A percentile compares a stretch with the other conserved stretches of the same genome.
These are phyloP conservation scores for Kwoniella bestiolae DNA, from an alignment of 768 basidiomycete species.

Conservation along the genomic window DNA sequence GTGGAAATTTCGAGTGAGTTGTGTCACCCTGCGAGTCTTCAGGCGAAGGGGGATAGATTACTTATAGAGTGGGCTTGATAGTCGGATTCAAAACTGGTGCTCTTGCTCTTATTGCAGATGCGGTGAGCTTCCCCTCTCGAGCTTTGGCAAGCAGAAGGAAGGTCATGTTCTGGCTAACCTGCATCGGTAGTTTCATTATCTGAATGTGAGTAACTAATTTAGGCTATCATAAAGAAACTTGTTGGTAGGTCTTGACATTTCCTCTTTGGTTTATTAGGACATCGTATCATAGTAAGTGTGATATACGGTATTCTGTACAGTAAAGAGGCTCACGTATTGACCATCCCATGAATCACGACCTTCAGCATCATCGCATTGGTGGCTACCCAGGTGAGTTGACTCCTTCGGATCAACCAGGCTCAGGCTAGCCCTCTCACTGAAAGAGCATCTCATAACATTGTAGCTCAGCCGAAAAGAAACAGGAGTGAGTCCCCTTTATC, in stretches of 20 bases:
- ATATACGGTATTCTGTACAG: too few species aligned
- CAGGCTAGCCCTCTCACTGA: background rate
- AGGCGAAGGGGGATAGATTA: too few species aligned
- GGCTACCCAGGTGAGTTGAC: background rate
- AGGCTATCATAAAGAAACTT: background rate
- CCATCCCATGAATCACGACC: too few species aligned
- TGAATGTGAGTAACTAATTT: slow-evolving; percentile 64
- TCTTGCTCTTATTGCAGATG: slow-evolving; percentile 66
- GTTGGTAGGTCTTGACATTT: too few species aligned
- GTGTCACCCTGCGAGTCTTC: background rate
- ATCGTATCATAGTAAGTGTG: slow-evolving; percentile 21
- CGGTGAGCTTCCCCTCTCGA: slow-evolving; percentile 60
- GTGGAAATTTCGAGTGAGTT: slow-evolving; percentile 62
- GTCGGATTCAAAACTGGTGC: slow-evolving; percentile 66
- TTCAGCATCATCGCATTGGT: slow-evolving; percentile 2
- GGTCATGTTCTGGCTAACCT: slow-evolving; percentile 11
- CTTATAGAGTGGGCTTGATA: slow-evolving; percentile 32
- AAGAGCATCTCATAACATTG: too few species aligned
- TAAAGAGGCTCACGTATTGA: slow-evolving; percentile 57
- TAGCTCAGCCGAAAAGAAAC: slow-evolving; percentile 1
- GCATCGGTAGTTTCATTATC: slow-evolving; percentile 63
- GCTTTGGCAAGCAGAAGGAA: too few species aligned
- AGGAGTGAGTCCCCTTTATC: too few species aligned
- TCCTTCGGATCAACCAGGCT: background rate
- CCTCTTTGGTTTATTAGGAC: slow-evolving; percentile 1